Evolutionary conservation across 2,329 filamentous ascomycete species (phyloP).

Genomic region (Trichoderma afroharzianum): DNA sequence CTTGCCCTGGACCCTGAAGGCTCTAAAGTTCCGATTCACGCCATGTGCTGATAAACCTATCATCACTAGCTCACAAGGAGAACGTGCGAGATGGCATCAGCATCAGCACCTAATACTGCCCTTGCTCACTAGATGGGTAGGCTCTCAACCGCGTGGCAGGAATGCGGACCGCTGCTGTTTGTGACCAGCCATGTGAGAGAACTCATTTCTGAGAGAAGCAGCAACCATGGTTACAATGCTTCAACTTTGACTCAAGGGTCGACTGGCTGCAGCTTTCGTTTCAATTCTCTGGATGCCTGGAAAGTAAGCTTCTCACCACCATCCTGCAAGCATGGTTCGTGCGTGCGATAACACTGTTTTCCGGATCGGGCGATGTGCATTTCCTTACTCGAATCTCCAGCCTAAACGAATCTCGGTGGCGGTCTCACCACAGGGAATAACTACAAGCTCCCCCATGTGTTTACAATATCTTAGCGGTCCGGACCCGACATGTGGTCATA

Average conservation of each 20-base stretch:
- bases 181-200: not conserved
- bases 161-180: not conserved
- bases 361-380: not conserved
- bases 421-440: not conserved
- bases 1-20: not conserved
- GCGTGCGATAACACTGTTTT: not conserved
- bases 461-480: not conserved
- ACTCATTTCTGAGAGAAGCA: not conserved
- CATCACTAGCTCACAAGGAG: not conserved
- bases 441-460: not conserved
- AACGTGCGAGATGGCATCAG: not conserved
- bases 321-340: not conserved
- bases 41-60: not conserved
- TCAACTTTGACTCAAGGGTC: not conserved
- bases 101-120: not conserved
- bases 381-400: not conserved
- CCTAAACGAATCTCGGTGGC: not conserved
- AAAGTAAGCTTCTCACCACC: not conserved
- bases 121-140: not conserved
- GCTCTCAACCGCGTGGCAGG: not conserved
- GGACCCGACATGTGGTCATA: not conserved
- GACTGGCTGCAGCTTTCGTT: not conserved
- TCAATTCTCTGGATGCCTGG: not conserved
- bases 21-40: not conserved
- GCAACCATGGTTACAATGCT: not conserved